These are phyloP conservation scores for Chalara sp. DNA, from an alignment of 2,329 filamentous ascomycete species.

Conservation along the genomic window DNA sequence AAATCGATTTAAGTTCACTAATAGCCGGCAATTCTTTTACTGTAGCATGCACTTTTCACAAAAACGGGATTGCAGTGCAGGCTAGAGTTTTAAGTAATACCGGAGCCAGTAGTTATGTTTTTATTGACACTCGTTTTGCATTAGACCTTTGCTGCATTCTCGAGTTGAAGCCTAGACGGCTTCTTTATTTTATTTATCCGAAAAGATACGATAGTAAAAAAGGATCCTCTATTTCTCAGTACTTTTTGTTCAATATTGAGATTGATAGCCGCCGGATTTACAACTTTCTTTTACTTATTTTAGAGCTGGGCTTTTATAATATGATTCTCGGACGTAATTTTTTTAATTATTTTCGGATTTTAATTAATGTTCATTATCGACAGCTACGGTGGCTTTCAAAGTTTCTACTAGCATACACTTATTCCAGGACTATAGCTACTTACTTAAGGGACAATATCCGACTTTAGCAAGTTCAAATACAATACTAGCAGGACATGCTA, in stretches of 20 bases:
- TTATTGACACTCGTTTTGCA: too few relatives aligned
- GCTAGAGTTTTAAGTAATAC: too few relatives aligned
- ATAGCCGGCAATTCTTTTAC: too few relatives aligned
- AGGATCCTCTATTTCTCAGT: too few relatives aligned
- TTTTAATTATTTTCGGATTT: neutral
- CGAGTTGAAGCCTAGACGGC: too few relatives aligned
- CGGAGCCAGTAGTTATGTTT: too few relatives aligned
- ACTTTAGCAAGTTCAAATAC: neutral
- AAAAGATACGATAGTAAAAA: too few relatives aligned
- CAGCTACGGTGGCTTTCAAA: neutral
- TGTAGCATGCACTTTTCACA: neutral
- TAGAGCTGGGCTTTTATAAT: neutral
- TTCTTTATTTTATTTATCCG: too few relatives aligned
- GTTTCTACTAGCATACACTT: neutral
- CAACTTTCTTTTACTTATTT: neutral
- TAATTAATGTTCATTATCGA: neutral
- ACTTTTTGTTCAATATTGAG: too few relatives aligned
- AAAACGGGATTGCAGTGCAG: neutral
- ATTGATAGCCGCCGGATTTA: neutral
- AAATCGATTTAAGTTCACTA: neutral
- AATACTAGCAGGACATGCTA: neutral
- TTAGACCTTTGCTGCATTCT: too few relatives aligned
- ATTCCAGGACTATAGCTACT: neutral
- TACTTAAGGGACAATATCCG: neutral
- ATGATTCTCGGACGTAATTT: too few relatives aligned